Evolutionary conservation across 1,139 yeast genomes (phyloP).

Genomic region (Saccharomycopsis hybrid): DNA sequence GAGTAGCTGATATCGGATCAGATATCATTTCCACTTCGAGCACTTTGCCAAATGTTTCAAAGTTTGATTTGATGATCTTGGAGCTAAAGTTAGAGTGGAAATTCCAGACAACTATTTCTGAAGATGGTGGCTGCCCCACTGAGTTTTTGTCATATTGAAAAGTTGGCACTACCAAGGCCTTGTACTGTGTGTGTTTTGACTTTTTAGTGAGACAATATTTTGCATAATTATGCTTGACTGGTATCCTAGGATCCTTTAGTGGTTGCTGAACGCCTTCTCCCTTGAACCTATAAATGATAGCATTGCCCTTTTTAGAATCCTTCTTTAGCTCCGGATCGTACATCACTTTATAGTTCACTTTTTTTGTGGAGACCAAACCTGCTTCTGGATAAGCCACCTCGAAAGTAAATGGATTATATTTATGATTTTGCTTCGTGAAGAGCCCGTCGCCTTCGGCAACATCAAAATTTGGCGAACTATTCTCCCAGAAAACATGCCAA

Average conservation of each 20-base stretch:
- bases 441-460: neutral
- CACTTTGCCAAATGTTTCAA: conserved; percentile 57
- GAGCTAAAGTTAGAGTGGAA: conserved; percentile 44
- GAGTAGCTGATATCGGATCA: conserved; percentile 75
- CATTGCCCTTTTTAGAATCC: conserved; percentile 35
- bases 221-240: conserved; percentile 23
- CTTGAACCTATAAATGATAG: conserved; percentile 35
- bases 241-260: conserved; percentile 36
- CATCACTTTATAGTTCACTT: conserved; percentile 35
- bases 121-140: conserved; percentile 68
- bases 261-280: conserved; percentile 30
- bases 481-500: neutral
- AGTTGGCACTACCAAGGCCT: conserved; percentile 44
- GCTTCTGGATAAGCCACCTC: neutral
- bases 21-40: conserved; percentile 51
- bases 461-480: neutral
- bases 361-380: conserved; percentile 24
- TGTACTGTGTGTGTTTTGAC: conserved; percentile 29
- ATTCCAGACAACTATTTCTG: conserved; percentile 66
- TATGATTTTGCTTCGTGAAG: conserved; percentile 5
- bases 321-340: conserved; percentile 55
- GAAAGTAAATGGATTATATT: conserved; percentile 1
- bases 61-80: conserved; percentile 43
- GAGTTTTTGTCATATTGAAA: conserved; percentile 63
- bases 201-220: conserved; percentile 15